Evolutionary conservation across 1,139 yeast genomes (phyloP), one percentile per base, ranked within the genome.

Genomic region (Candida frijolesensis): DNA sequence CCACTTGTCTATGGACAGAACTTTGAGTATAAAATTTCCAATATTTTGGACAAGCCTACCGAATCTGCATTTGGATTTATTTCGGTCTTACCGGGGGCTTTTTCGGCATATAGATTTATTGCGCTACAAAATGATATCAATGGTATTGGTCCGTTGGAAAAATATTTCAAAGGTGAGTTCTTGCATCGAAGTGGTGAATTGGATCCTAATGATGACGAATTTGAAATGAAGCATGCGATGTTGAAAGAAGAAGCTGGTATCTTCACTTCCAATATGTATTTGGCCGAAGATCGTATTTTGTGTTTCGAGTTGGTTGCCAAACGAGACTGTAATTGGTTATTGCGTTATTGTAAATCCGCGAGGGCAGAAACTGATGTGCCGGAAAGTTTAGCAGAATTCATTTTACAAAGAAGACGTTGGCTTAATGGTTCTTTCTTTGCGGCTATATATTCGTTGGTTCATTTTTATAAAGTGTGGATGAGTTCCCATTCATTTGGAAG

Each of bases 281-380:
- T 76, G 58, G 81, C 81, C 45, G 81, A 76, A 63, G 81, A 76
- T 61, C 71, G 81, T 64, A 76, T 76, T 52, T 65, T 76, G 49
- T 76, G 81, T 70, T 76, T 68, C 60, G 81, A 76, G 56, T 66
- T 76, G 55, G 80, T 76, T 22, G 80, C 81, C 10, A 76, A 76
- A 56, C 62, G 61, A 46, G 74, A 74, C 2, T 73, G 79, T 56
- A 64, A 71, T 37, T 76, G 80, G 80, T 64, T 76, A 45, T 74
- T 76, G 54, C 63, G 80, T 41, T 76, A 76, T 58, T 75, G 79
- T 61, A 74, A 73, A 51, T 64, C 72, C 51, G 81, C 81, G 5
- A 63, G 71, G 54, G 81, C 80, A 5, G 80, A 76, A 59, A 76
- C 81, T 8, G 81, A 76, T 68, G 81, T 76, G 4, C 81, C 81